Evolutionary conservation across 164 flowering plant genomes (phyloP), one percentile per base, ranked within the genome.

Genomic region (Aristolochia californica): DNA sequence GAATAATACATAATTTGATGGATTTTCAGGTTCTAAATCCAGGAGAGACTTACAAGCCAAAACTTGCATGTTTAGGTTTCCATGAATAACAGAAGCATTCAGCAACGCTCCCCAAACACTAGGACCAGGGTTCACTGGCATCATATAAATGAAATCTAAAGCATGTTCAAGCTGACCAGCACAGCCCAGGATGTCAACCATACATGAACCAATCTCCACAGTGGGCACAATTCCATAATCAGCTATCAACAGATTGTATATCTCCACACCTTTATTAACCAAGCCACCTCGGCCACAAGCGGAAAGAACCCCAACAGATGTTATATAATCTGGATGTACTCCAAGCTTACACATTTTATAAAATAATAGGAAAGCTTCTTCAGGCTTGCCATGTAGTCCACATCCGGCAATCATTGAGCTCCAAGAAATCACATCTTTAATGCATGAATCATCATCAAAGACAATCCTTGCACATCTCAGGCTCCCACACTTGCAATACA

Each of bases 61-160:
- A 22, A 82, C 78, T 56, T 49, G 73, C 79, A 82, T 76, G 48
- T 74, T 77, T 21, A 45, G 13, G 48, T 77, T 78, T 51, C 75
- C 85, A 68, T 88, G 86, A 49, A 65, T 54, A 23, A 69, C 43
- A 44, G 78, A 79, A 48, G 83, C 80, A 68, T 69, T 66, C 11
- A 80, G 55, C 45, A 85, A 78, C 54, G 96, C 74, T 0, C 90
- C 88, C 87, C 93, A 85, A 27, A 81, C 72, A 61, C 83, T 80
- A 52, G 93, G 84, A 20, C 83, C 80, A 48, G 88, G 76, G 61
- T 79, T 72, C 14, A 83, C 56, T 20, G 75, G 79, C 87, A 83
- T 83, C 27, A 56, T 53, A 21, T 69, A 70, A 53, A 88, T 81
- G 54, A 83, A 83, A 16, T 77, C 72, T 17, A 78, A 56, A 43